Conservation (phyloP, 495 filamentous ascomycete species). For the Bacidia gigantensis region DNA sequence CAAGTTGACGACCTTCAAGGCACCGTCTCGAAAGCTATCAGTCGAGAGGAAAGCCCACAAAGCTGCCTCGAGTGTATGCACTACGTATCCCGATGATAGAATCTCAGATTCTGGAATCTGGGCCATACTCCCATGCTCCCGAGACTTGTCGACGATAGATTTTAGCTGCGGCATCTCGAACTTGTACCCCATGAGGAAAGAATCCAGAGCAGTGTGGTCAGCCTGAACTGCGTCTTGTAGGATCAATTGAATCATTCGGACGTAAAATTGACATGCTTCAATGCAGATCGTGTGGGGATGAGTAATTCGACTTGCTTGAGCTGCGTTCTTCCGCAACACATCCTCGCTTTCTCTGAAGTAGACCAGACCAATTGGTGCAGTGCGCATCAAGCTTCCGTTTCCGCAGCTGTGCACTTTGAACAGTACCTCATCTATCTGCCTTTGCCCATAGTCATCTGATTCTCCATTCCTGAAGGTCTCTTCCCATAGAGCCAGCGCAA, state of each 20-base stretch:
- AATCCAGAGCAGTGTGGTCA: background rate
- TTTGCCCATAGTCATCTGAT: slow-evolving; percentile 5
- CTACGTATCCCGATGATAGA: slow-evolving; percentile 30
- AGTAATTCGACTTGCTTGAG: slow-evolving; percentile 22
- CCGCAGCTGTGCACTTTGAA: slow-evolving; percentile 19
- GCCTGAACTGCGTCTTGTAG: background rate
- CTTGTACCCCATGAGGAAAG: background rate
- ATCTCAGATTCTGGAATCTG: slow-evolving; percentile 16
- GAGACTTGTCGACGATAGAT: slow-evolving; percentile 6
- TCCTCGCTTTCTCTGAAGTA: slow-evolving; percentile 1
- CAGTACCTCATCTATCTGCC: slow-evolving; percentile 8
- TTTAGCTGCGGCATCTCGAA: background rate
- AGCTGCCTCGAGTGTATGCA: slow-evolving; percentile 32
- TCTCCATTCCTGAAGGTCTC: slow-evolving; percentile 3
- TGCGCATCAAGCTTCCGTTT: slow-evolving; percentile 36
- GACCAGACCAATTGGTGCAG: slow-evolving; percentile 26
- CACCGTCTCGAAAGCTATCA: slow-evolving; percentile 28
- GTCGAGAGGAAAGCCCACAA: slow-evolving; percentile 35
- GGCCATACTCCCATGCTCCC: slow-evolving; percentile 15
- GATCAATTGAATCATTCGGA: slow-evolving; percentile 17
- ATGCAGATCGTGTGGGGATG: slow-evolving; percentile 29
- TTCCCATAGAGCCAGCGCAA: slow-evolving; percentile 26
- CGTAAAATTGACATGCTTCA: slow-evolving; percentile 32
- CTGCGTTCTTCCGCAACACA: slow-evolving; percentile 13
- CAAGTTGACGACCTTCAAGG: slow-evolving; percentile 32